Conservation (phyloP, 306 rosid species). For the Fagus sylvatica region DNA sequence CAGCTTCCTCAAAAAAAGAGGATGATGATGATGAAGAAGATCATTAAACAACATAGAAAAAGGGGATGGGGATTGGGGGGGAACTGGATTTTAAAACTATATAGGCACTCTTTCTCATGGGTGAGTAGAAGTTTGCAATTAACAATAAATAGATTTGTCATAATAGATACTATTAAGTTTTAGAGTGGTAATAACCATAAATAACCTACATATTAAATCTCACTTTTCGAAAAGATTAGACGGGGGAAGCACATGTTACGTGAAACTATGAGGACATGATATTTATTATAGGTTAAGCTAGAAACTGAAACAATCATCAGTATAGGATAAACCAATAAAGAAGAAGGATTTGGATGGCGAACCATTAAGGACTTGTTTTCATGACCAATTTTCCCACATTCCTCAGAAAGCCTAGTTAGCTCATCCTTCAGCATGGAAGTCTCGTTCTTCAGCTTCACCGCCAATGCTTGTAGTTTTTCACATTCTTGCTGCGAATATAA, state of each 20-base stretch:
- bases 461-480: conserved; percentile 9
- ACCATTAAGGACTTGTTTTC: conserved; percentile 42
- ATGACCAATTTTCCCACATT: conserved; percentile 22
- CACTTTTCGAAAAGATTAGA: not conserved
- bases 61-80: not conserved
- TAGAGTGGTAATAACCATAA: no score
- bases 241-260: not conserved
- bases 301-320: not conserved
- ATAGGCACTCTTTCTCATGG: no score
- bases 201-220: no score
- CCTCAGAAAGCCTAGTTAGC: conserved; percentile 27
- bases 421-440: conserved; percentile 12
- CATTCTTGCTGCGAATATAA: conserved; percentile 38
- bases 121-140: not conserved
- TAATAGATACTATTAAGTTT: no score
- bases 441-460: conserved; percentile 13
- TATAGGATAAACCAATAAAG: not conserved
- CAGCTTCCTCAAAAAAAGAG: not conserved
- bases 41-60: not conserved
- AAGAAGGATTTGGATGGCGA: conserved; percentile 24
- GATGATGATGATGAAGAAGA: not conserved
- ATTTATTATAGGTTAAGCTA: not conserved
- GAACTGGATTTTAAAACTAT: no score
- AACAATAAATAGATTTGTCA: not conserved
- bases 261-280: not conserved